These are phyloP conservation scores for sweet orange (Citrus sinensis) DNA, from an alignment of 345 rosid genomes.

Conservation along the genomic window DVS_A1.0 CM039165.1:17110501-17111000, in stretches of 20 bases:
- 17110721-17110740: not conserved
- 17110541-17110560: conserved; percentile 11
- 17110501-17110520: conserved; percentile 20
- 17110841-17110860: no score
- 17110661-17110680: not conserved
- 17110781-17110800: not conserved
- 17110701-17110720: not conserved
- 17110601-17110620: not conserved
- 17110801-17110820: conserved; percentile 15
- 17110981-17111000: no score
- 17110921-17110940: no score
- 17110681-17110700: not conserved
- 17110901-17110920: no score
- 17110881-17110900: no score
- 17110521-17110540: not conserved
- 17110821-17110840: not conserved
- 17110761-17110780: conserved; percentile 6
- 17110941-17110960: no score
- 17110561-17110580: not conserved
- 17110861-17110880: no score
- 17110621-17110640: fast-evolving
- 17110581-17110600: conserved; percentile 9
- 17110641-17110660: not conserved
- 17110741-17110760: not conserved
- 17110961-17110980: no score